phyloP scores from a whole-genome alignment of 352 stramenopile species.

The Sclerospora graminicola region DNA sequence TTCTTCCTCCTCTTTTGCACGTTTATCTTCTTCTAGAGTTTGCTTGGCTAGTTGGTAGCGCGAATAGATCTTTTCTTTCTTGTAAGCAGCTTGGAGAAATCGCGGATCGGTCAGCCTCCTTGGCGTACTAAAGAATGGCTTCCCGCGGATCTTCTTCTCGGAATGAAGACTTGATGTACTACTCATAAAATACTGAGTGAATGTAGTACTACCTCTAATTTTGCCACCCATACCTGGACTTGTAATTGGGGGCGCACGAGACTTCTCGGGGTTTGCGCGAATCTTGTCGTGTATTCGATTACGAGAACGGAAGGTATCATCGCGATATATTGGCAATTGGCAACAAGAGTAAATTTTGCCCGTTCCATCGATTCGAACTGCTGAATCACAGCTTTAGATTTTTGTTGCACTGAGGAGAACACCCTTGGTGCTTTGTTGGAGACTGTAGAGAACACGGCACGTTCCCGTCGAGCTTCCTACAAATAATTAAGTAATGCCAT shows the following conservation, averaged over 20 bases:
- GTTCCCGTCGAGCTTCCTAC: constrained; percentile 52
- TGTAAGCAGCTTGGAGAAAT: constrained; percentile 55
- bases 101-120: constrained; percentile 59
- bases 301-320: constrained; percentile 33
- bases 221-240: constrained; percentile 67
- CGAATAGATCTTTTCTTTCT: constrained; percentile 52
- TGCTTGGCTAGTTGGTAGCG: constrained; percentile 63
- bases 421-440: constrained; percentile 58
- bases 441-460: constrained; percentile 68
- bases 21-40: constrained; percentile 73
- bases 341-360: constrained; percentile 71
- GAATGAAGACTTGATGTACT: constrained; percentile 79
- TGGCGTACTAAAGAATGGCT: constrained; percentile 82
- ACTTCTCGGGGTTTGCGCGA: constrained; percentile 56
- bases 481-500: constrained; percentile 76
- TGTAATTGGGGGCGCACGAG: constrained; percentile 63
- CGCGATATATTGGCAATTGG: constrained; percentile 73
- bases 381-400: constrained; percentile 52
- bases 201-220: constrained; percentile 70
- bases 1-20: constrained; percentile 69
- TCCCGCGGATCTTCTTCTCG: constrained; percentile 77
- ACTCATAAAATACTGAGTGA: constrained; percentile 86
- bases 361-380: constrained; percentile 55
- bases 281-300: constrained; percentile 73
- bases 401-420: constrained; percentile 76